A percentile compares a stretch with the other conserved stretches of the same genome.
Conservation (phyloP, 305 asterid genomes). For the Petunia hybrid region DNA sequence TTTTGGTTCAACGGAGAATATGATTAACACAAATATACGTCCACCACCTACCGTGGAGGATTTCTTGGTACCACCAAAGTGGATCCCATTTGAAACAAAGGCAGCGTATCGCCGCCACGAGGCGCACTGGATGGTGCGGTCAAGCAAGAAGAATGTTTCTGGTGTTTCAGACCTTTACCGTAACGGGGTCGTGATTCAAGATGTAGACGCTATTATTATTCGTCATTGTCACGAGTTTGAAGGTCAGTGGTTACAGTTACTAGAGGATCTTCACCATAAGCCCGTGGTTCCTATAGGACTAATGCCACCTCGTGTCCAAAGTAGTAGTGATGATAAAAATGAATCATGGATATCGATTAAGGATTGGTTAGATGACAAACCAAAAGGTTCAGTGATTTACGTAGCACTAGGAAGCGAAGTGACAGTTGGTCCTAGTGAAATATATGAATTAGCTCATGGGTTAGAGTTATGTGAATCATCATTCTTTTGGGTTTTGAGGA, state of each 20-base stretch:
- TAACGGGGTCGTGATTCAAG: too few species aligned
- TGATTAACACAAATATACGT: constrained; percentile 26
- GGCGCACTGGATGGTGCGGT: background rate
- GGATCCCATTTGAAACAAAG: constrained; percentile 33
- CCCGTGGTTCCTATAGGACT: constrained; percentile 45
- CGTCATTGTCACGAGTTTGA: too few species aligned
- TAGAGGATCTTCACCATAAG: background rate
- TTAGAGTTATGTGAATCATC: too few species aligned
- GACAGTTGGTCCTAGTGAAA: constrained; percentile 36
- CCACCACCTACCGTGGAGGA: constrained; percentile 44
- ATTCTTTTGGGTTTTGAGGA: background rate
- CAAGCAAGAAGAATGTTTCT: constrained; percentile 22
- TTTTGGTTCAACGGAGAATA: background rate
- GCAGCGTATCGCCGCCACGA: constrained; percentile 40
- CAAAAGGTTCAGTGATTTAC: constrained; percentile 34
- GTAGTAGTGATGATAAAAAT: background rate
- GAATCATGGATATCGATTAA: constrained; percentile 35
- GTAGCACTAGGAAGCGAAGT: constrained; percentile 52
- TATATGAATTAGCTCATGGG: constrained; percentile 40
- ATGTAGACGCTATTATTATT: too few species aligned
- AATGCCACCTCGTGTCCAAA: constrained; percentile 32
- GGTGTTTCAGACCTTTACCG: constrained; percentile 32
- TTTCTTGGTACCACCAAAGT: constrained; percentile 45
- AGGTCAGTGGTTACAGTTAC: too few species aligned
- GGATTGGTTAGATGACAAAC: constrained; percentile 30